Conservation (phyloP, 2,329 filamentous ascomycete genomes). For the Phaeosphaeriaceae sp. region DNA sequence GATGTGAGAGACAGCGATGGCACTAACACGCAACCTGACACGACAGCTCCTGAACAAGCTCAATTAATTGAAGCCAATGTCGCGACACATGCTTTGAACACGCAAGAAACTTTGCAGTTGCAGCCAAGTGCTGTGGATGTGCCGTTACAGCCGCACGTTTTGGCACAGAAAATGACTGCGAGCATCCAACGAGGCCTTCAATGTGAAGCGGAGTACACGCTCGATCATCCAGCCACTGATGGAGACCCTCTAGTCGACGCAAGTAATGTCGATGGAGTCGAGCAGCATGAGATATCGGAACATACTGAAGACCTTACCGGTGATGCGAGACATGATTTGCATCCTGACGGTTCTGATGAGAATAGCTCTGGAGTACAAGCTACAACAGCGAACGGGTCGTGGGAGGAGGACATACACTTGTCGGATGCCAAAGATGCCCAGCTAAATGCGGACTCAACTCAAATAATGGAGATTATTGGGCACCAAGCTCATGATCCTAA, state of each 20-base stretch:
- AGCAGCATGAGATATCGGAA: not conserved
- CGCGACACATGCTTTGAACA: not conserved
- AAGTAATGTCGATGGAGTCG: not conserved
- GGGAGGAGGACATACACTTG: too few relatives aligned
- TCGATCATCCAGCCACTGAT: not conserved
- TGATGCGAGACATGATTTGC: not conserved
- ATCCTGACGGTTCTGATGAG: not conserved
- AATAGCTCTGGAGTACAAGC: too few relatives aligned
- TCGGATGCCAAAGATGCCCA: too few relatives aligned
- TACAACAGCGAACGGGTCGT: too few relatives aligned
- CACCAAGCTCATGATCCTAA: not conserved
- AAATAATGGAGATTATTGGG: not conserved
- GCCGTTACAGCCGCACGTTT: not conserved
- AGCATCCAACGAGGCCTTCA: not conserved
- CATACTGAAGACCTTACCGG: not conserved
- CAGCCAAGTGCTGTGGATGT: not conserved
- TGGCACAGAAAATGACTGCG: not conserved
- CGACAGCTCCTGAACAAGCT: not conserved
- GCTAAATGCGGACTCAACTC: not conserved
- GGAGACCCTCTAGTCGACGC: not conserved
- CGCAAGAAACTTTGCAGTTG: not conserved
- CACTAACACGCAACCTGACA: slow-evolving; percentile 13
- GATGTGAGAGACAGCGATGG: slow-evolving; percentile 10
- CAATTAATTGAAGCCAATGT: not conserved
- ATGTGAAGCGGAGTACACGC: not conserved